Percentiles rank a stretch among this genome's conserved stretches.
These are phyloP conservation scores for Coriaria nepalensis DNA, from an alignment of 306 rosid species.

Conservation along the genomic window DNA sequence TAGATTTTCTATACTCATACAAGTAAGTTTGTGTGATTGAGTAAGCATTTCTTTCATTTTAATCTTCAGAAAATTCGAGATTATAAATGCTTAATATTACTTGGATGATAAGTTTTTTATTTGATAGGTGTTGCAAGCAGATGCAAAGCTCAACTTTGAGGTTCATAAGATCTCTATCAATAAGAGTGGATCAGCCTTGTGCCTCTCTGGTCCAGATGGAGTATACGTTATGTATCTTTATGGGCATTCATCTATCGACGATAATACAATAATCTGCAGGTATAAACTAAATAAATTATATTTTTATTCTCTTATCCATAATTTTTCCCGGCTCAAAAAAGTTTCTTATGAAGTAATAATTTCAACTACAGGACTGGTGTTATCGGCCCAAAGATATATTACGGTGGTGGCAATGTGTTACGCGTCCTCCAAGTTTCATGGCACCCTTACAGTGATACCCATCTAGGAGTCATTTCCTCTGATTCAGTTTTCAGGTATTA, in stretches of 20 bases:
- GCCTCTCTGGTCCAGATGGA: constrained; percentile 50
- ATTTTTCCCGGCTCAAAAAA: too few species aligned
- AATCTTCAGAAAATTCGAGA: too few species aligned
- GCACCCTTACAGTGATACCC: constrained; percentile 78
- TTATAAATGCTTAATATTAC: not conserved
- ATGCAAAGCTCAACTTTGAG: constrained; percentile 33
- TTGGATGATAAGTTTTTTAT: constrained; percentile 9
- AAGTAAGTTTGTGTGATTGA: not conserved
- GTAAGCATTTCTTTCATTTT: not conserved
- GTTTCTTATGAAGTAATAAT: constrained; percentile 1
- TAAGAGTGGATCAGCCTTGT: constrained; percentile 58
- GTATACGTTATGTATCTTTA: constrained; percentile 66
- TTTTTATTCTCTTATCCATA: too few species aligned
- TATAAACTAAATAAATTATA: constrained; percentile 6
- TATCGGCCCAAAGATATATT: constrained; percentile 50
- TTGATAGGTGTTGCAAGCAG: constrained; percentile 61
- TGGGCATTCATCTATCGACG: constrained; percentile 45
- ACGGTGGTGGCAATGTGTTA: constrained; percentile 32
- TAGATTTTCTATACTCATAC: not conserved
- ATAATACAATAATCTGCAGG: constrained; percentile 65
- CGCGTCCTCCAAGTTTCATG: constrained; percentile 57
- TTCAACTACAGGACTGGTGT: constrained; percentile 46
- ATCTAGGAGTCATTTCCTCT: constrained; percentile 86
- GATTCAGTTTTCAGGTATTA: constrained; percentile 86
- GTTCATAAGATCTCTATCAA: constrained; percentile 61